These are phyloP conservation scores for Leccinum pellstonianum DNA, from an alignment of 768 basidiomycete species.

Conservation along the genomic window DNA sequence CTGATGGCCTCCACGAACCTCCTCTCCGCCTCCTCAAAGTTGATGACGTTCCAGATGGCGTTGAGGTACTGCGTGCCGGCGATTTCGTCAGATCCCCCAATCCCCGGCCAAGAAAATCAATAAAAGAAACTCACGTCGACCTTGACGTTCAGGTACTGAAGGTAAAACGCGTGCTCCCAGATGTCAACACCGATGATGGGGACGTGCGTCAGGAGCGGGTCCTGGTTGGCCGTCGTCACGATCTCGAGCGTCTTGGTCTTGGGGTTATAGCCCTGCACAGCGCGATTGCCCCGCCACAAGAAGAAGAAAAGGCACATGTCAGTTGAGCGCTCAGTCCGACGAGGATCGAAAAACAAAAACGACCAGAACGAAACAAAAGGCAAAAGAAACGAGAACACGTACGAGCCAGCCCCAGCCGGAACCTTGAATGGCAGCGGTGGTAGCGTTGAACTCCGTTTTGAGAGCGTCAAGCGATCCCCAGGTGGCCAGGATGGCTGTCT, in stretches of 20 bases:
- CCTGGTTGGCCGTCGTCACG: slow-evolving; percentile 92
- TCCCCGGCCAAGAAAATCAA: background rate
- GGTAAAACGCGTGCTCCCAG: slow-evolving; percentile 97
- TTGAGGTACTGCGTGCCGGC: slow-evolving; percentile 54
- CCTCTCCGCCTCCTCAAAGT: slow-evolving; percentile 72
- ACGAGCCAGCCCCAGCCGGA: slow-evolving; percentile 98
- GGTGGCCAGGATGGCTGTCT: slow-evolving; percentile 53
- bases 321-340: background rate
- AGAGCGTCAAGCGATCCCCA: slow-evolving; percentile 74
- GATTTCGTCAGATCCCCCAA: background rate
- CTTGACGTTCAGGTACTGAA: slow-evolving; percentile 96
- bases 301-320: background rate
- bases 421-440: slow-evolving; percentile 85
- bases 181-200: slow-evolving; percentile 92
- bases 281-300: background rate
- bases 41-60: slow-evolving; percentile 72
- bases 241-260: slow-evolving; percentile 74
- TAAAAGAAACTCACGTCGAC: slow-evolving; percentile 64
- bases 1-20: slow-evolving; percentile 46
- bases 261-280: slow-evolving; percentile 64
- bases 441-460: slow-evolving; percentile 80
- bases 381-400: slow-evolving; percentile 4
- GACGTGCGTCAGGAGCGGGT: slow-evolving; percentile 73
- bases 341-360: slow-evolving; percentile 29
- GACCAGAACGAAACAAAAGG: background rate